These are phyloP conservation scores for Podaxis pistillaris DNA, from an alignment of 768 basidiomycete genomes.

Conservation along the genomic window DNA sequence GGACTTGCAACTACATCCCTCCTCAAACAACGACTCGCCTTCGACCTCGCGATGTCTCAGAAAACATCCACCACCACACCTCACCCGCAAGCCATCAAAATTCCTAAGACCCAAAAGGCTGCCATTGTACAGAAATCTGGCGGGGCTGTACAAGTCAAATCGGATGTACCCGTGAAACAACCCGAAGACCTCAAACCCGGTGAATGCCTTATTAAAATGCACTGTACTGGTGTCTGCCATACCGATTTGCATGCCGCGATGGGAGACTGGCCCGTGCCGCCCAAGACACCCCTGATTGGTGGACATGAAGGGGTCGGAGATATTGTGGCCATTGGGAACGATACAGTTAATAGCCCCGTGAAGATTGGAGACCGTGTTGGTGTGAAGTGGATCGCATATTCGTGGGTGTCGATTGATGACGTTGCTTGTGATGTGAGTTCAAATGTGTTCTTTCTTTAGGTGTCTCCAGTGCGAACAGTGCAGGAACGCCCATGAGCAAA, in stretches of 20 bases:
- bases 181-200: constrained; percentile 58
- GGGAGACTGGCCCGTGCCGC: constrained; percentile 80
- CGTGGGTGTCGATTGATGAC: constrained; percentile 24
- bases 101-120: constrained; percentile 42
- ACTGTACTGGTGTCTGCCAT: constrained; percentile 83
- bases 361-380: constrained; percentile 80
- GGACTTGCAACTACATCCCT: neutral
- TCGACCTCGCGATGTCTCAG: constrained; percentile 7
- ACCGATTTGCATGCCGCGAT: constrained; percentile 76
- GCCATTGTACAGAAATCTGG: constrained; percentile 39
- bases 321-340: constrained; percentile 74
- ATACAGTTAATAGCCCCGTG: constrained; percentile 58
- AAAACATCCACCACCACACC: neutral
- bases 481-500: constrained; percentile 72
- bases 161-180: constrained; percentile 55
- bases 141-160: constrained; percentile 31
- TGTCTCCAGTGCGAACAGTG: constrained; percentile 79
- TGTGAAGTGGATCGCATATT: constrained; percentile 78
- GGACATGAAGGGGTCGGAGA: constrained; percentile 86
- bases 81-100: constrained; percentile 14
- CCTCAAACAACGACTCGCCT: neutral
- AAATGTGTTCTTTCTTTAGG: constrained; percentile 16
- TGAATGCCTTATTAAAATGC: constrained; percentile 75
- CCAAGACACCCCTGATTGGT: constrained; percentile 66
- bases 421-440: neutral